A percentile compares a stretch with the other conserved stretches of the same genome.
Conservation (phyloP, 352 stramenopile species). For the Plasmopara halstedii region DNA sequence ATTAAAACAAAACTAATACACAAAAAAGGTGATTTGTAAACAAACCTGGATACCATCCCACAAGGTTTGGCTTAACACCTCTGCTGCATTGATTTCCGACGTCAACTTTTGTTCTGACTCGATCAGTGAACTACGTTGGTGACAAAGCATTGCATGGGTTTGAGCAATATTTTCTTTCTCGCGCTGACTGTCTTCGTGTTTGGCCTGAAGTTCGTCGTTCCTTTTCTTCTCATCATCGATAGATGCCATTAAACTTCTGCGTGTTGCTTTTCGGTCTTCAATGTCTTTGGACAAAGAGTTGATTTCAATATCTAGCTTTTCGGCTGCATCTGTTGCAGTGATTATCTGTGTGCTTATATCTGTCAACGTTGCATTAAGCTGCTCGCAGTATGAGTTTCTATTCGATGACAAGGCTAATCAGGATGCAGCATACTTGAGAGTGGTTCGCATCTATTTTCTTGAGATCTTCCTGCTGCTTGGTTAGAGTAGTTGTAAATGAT, state of each 20-base stretch:
- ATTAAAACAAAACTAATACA: not conserved
- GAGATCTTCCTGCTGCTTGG: slow-evolving; percentile 11
- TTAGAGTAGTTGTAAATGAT: slow-evolving; percentile 3
- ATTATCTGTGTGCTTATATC: slow-evolving; percentile 12
- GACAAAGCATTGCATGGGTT: slow-evolving; percentile 17
- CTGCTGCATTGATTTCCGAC: slow-evolving; percentile 8
- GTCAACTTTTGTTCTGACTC: slow-evolving; percentile 17
- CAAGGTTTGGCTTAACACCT: slow-evolving; percentile 18
- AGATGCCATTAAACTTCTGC: slow-evolving; percentile 4
- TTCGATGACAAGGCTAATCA: not conserved
- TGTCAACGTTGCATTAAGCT: slow-evolving; percentile 18
- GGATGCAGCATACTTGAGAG: slow-evolving; percentile 24
- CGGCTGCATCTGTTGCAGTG: slow-evolving; percentile 3
- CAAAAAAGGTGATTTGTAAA: not conserved
- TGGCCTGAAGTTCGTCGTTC: slow-evolving; percentile 5
- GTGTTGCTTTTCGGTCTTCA: slow-evolving; percentile 15
- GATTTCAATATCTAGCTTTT: slow-evolving; percentile 13
- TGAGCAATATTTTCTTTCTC: slow-evolving; percentile 14
- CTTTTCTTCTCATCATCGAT: slow-evolving; percentile 6
- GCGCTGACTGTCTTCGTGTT: slow-evolving; percentile 12
- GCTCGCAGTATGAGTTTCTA: slow-evolving; percentile 2
- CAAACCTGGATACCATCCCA: slow-evolving; percentile 27
- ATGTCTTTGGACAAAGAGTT: slow-evolving; percentile 13
- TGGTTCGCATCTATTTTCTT: slow-evolving; percentile 19
- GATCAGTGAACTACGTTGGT: slow-evolving; percentile 10